Evolutionary conservation across 495 filamentous ascomycete species (phyloP).

Genomic region (Aspergillus indologenus): DNA sequence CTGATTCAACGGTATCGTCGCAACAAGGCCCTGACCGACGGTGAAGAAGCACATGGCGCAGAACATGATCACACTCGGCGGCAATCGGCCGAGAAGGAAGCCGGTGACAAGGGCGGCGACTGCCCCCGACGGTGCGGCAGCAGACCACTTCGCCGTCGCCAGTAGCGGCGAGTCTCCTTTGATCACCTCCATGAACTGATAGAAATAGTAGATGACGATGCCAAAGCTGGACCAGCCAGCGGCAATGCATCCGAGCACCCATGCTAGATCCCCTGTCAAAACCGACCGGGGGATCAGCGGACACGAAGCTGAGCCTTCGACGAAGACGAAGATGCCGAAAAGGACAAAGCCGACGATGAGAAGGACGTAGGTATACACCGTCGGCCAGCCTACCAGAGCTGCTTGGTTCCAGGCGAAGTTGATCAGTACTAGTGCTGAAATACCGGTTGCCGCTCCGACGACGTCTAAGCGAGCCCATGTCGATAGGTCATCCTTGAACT

Average conservation of each 20-base stretch:
- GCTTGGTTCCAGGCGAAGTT: conserved; percentile 64
- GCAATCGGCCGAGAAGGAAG: conserved; percentile 38
- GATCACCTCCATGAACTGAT: conserved; percentile 51
- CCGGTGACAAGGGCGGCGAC: conserved; percentile 49
- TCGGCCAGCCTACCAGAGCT: conserved; percentile 54
- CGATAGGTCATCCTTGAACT: conserved; percentile 14
- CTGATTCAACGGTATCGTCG: conserved; percentile 47
- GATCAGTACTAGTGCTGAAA: conserved; percentile 55
- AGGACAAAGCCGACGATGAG: conserved; percentile 55
- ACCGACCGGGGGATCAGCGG: conserved; percentile 55
- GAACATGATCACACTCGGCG: conserved; percentile 48
- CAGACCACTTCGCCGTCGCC: conserved; percentile 44
- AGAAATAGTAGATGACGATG: conserved; percentile 58
- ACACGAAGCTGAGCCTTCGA: conserved; percentile 44
- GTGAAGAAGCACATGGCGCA: conserved; percentile 48
- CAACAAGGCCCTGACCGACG: conserved; percentile 42
- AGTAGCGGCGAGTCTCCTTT: conserved; percentile 45
- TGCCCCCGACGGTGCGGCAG: conserved; percentile 45
- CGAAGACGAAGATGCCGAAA: conserved; percentile 47
- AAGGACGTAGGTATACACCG: conserved; percentile 50
- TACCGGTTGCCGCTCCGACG: conserved; percentile 47
- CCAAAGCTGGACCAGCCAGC: conserved; percentile 61
- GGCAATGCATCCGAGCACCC: conserved; percentile 53
- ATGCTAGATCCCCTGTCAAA: conserved; percentile 48
- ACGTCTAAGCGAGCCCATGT: conserved; percentile 44